Evolutionary conservation across 495 filamentous ascomycete genomes (phyloP).

Genomic region (Penicillium nucicola): DNA sequence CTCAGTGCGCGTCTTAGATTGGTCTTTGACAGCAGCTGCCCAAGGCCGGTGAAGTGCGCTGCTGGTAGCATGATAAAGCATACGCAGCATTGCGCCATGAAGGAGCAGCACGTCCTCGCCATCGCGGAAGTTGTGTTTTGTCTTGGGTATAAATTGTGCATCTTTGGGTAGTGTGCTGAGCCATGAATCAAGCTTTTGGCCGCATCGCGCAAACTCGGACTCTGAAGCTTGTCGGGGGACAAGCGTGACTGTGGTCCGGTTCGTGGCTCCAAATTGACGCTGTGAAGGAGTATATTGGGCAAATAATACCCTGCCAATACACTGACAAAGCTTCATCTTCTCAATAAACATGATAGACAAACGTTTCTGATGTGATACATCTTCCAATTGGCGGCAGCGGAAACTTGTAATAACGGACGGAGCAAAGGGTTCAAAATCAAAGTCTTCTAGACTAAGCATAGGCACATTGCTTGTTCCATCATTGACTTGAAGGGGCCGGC

Average conservation of each 20-base stretch:
- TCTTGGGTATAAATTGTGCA: constrained; percentile 37
- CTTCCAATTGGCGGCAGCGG: constrained; percentile 38
- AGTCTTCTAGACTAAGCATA: constrained; percentile 74
- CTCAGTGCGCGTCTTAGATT: constrained; percentile 37
- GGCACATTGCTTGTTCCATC: constrained; percentile 82
- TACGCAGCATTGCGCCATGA: constrained; percentile 73
- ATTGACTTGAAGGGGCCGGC: constrained; percentile 80
- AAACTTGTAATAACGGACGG: constrained; percentile 36
- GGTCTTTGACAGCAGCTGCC: constrained; percentile 52
- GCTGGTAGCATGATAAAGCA: constrained; percentile 82
- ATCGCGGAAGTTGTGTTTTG: constrained; percentile 31
- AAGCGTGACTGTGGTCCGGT: constrained; percentile 76
- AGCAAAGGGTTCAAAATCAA: constrained; percentile 65
- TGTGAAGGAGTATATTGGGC: constrained; percentile 72
- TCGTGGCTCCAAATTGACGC: constrained; percentile 62
- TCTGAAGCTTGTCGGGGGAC: constrained; percentile 74
- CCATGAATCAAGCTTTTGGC: constrained; percentile 70
- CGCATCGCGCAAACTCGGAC: constrained; percentile 62
- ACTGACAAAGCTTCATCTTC: constrained; percentile 79
- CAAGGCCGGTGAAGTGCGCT: constrained; percentile 83
- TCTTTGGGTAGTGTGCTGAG: constrained; percentile 59
- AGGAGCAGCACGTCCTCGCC: constrained; percentile 60
- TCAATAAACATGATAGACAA: constrained; percentile 83
- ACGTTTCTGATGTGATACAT: constrained; percentile 56
- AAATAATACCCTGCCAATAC: constrained; percentile 74